Base-by-base conservation (phyloP, 305 asterid species). In the Lippia alba region DNA sequence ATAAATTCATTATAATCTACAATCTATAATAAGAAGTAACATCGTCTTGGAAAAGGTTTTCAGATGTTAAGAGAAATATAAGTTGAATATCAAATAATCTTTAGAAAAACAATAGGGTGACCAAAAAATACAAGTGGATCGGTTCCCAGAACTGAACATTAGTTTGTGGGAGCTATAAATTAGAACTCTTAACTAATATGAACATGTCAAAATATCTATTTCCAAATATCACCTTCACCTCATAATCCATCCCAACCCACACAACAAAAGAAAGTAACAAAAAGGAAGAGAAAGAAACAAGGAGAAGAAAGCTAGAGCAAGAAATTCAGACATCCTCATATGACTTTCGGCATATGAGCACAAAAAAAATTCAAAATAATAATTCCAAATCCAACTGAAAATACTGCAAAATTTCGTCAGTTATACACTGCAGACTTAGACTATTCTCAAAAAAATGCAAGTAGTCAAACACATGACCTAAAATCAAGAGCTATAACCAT, bases 381-480 rank as follows among this genome's bases (percentile, higher is more conserved):
- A 34, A 59, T 34, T 40, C 30, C 57, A 56, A 44, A 32, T 66
- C 15, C 71, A 61, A 56, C 50, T 46, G 49, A 61, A 65, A 20
- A 56, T 56, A 57, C 77, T 39, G 67, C 68, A 61, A 19, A 16
- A 51, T 12, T 49, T 20, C 32, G 19, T 58, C 65, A 19, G 30
- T 61, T 50, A 17, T 60, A 74, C 3, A 76, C 57, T 56, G 33
- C 32, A 54, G 17, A 6, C 66, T 50, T 61, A 18, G 24, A 20
- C 36, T 60, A 56, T 16, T n/a, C 70, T 66, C 71, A 63, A 16
- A 40, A 8, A 55, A 54, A 67, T 36, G 69, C 75, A 70, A 60
- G 6, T 36, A 2, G n/a, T 30, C 18, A 55, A 11, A 20, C 54
- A 58, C 19, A 54, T 20, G 55, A 56, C 49, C 61, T 19, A 6